Percentiles rank a stretch among this genome's conserved stretches.
These are phyloP conservation scores for Meyerozyma sp. DNA, from an alignment of 1,139 yeast genomes.

Conservation along the genomic window DNA sequence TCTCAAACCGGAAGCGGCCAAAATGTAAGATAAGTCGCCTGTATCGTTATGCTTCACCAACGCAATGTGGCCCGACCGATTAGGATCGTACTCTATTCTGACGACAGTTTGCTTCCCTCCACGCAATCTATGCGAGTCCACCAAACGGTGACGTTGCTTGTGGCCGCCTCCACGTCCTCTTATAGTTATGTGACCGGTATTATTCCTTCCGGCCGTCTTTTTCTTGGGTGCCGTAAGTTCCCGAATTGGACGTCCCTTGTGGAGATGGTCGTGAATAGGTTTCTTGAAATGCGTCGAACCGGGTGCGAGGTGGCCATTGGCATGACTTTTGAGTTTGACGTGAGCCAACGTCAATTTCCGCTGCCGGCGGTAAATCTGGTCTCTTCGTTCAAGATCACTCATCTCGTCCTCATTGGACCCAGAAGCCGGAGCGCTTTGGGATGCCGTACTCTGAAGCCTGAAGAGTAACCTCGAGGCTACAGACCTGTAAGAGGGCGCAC, in stretches of 20 bases:
- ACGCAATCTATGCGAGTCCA: conserved; percentile 66
- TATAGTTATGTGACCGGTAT: conserved; percentile 81
- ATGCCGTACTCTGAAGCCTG: conserved; percentile 11
- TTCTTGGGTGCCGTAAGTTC: conserved; percentile 72
- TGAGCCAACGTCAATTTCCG: conserved; percentile 65
- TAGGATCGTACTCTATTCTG: conserved; percentile 94
- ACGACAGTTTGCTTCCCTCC: conserved; percentile 76
- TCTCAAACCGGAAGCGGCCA: conserved; percentile 91
- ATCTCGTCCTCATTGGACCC: conserved; percentile 23
- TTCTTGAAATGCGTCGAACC: conserved; percentile 86
- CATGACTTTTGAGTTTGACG: conserved; percentile 67
- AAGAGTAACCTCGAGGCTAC: conserved; percentile 3
- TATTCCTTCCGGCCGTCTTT: conserved; percentile 83
- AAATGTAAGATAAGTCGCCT: conserved; percentile 65
- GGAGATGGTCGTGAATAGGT: conserved; percentile 82
- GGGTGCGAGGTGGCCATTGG: conserved; percentile 72
- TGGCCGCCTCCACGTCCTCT: conserved; percentile 98
- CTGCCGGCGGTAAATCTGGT: conserved; percentile 65
- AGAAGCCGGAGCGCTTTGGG: conserved; percentile 2
- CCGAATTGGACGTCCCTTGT: conserved; percentile 77
- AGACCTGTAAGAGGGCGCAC: conserved; percentile 3
- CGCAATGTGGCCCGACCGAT: conserved; percentile 92
- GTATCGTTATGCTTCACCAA: conserved; percentile 62
- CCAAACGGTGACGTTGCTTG: conserved; percentile 75
- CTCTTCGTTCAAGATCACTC: conserved; percentile 78